Evolutionary conservation across 176 grass and related monocot genomes (phyloP).

Genomic region (Phoenix dactylifera): DNA sequence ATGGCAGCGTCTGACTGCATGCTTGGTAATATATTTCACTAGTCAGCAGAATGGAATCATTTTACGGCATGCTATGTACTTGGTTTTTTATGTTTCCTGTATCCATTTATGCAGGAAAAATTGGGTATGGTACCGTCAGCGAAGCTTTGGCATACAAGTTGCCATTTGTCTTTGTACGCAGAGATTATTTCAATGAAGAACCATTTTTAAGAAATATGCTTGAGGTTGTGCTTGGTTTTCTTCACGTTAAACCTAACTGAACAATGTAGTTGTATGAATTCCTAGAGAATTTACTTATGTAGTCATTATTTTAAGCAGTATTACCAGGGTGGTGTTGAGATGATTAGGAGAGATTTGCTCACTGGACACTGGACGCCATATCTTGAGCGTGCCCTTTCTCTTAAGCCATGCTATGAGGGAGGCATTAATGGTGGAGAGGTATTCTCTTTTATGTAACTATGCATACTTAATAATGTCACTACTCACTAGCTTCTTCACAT

Average conservation of each 20-base stretch:
- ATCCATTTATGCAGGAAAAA: conserved; percentile 60
- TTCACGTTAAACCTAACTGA: background rate
- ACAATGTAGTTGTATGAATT: background rate
- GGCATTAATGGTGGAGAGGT: conserved; percentile 85
- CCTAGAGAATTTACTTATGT: no score
- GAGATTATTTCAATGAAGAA: conserved; percentile 99
- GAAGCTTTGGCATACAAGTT: conserved; percentile 96
- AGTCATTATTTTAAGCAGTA: conserved; percentile 43
- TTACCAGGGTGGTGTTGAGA: conserved; percentile 94
- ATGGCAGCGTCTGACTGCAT: conserved; percentile 97
- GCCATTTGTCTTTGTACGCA: conserved; percentile 91
- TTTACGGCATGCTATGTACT: background rate
- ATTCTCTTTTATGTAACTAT: conserved; percentile 4
- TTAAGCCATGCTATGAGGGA: conserved; percentile 74
- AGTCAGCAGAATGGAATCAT: background rate
- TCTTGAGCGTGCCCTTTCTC: conserved; percentile 68
- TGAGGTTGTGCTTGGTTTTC: conserved; percentile 51
- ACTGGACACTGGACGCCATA: conserved; percentile 98
- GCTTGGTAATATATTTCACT: conserved; percentile 60
- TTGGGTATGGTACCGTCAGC: conserved; percentile 93
- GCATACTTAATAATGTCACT: no score
- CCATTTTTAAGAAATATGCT: conserved; percentile 98
- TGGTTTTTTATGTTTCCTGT: conserved; percentile 9
- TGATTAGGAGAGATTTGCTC: conserved; percentile 95
- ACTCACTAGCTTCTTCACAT: no score